Evolutionary conservation across 768 basidiomycete genomes (phyloP).

Genomic region (Lactarius hatsudake): DNA sequence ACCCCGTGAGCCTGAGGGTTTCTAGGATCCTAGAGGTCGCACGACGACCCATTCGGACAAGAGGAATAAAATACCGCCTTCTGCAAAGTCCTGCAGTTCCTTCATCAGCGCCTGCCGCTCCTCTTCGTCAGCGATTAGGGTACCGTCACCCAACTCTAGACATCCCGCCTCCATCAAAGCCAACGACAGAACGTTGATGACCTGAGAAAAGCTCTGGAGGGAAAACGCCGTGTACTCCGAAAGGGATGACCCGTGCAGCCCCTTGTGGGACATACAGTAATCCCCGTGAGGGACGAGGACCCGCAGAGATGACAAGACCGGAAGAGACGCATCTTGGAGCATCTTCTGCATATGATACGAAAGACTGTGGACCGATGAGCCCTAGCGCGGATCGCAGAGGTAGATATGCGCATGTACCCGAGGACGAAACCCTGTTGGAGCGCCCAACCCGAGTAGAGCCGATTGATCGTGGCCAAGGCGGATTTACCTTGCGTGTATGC

Average conservation of each 20-base stretch:
- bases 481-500: not conserved
- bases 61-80: not conserved
- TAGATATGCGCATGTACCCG: not conserved
- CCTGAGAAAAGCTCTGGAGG: not conserved
- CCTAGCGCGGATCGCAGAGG: not conserved
- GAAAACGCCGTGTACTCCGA: not conserved
- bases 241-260: not conserved
- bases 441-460: not conserved
- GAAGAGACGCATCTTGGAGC: slow-evolving; percentile 2
- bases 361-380: not conserved
- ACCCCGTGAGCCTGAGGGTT: too few relatives aligned
- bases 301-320: not conserved
- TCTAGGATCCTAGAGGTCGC: too few relatives aligned
- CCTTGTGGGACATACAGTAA: not conserved
- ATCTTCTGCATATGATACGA: not conserved
- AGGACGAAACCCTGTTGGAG: slow-evolving; percentile 2
- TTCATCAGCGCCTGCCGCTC: not conserved
- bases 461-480: not conserved
- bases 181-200: not conserved
- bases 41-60: not conserved
- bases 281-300: not conserved
- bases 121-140: not conserved
- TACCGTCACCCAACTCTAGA: not conserved
- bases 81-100: not conserved
- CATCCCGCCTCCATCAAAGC: not conserved